Evolutionary conservation across 352 stramenopile species (phyloP), one percentile per base, ranked within the genome.

Genomic region (Halophytophthora batemanensis): DNA sequence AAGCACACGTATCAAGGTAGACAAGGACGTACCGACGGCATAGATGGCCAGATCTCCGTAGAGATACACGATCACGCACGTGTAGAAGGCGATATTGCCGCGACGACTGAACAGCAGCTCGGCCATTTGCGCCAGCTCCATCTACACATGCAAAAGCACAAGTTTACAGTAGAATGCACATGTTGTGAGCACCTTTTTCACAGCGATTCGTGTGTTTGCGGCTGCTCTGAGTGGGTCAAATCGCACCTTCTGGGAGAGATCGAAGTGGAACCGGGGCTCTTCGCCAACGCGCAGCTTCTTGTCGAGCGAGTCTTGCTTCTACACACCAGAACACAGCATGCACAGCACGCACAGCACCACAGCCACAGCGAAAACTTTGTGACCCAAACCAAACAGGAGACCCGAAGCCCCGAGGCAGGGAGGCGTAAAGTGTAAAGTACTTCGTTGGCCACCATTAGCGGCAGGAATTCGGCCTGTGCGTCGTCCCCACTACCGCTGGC

Each of bases 41-140:
- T 95, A 93, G 41, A 93, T 95, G 17, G 84, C 80, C 43, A 95
- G 66, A 52, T 95, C 84, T n/a, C 84, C 84, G 44, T 91, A 93
- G 0, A 95, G 63, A 46, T 95, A 95, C 42, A 90, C 75, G 42
- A 85, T 83, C 22, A 88, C 72, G 51, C 78, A 91, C 28, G 66
- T 70, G 50, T 93, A 95, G 50, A 95, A 93, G 4, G 82, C 78
- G 17, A 87, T 64, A 40, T 86, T 74, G 5, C 84, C 80, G 35
- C 71, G 65, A 44, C 51, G 73, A 28, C 55, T 81, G 53, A 90
- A 95, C 6, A 95, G 69, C 53, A 86, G 50, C 39, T 93, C 68
- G 6, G 82, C 84, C 75, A 95, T 93, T 43, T 90, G 74, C 14
- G 84, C 82, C 22, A 95, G 53, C 56, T 95, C 84, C 74, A 92